These are phyloP conservation scores for Syncephalastrum sp. DNA, from an alignment of 371 early-diverging fungal genomes.

Conservation along the genomic window DNA sequence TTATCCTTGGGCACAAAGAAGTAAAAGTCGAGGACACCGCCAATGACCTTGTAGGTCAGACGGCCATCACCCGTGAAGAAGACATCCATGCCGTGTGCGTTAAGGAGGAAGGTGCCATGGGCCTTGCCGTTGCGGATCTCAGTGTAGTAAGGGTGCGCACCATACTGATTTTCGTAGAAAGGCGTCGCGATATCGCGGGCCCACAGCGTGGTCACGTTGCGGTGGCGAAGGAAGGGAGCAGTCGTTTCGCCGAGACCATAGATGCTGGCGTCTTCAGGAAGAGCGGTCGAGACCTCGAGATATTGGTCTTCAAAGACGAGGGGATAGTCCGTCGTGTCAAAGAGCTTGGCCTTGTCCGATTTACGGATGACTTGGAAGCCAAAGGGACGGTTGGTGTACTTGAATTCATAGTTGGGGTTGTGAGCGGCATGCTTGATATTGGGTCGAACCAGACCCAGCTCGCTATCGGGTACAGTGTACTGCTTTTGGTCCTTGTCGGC, in stretches of 20 bases:
- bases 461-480: slow-evolving; percentile 53
- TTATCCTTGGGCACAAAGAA: slow-evolving; percentile 56
- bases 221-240: not conserved
- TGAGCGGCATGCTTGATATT: slow-evolving; percentile 15
- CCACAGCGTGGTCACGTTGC: slow-evolving; percentile 47
- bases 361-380: slow-evolving; percentile 57
- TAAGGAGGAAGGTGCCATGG: slow-evolving; percentile 60
- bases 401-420: slow-evolving; percentile 40
- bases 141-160: slow-evolving; percentile 69
- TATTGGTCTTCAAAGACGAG: slow-evolving; percentile 73
- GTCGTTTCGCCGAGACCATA: slow-evolving; percentile 70
- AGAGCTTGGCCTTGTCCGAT: slow-evolving; percentile 44
- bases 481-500: slow-evolving; percentile 46
- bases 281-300: slow-evolving; percentile 54
- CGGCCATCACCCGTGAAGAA: slow-evolving; percentile 40
- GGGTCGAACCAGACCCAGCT: slow-evolving; percentile 35
- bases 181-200: slow-evolving; percentile 58
- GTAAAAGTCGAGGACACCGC: slow-evolving; percentile 65
- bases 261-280: slow-evolving; percentile 60
- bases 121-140: slow-evolving; percentile 63
- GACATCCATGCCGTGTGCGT: slow-evolving; percentile 77
- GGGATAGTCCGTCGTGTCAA: slow-evolving; percentile 58
- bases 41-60: slow-evolving; percentile 57
- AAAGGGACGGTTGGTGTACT: slow-evolving; percentile 49
- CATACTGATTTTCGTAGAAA: slow-evolving; percentile 62